A percentile compares a stretch with the other conserved stretches of the same genome.
phyloP scores from a whole-genome alignment of 768 basidiomycete species.

The Hygrophorus pudorinus region DNA sequence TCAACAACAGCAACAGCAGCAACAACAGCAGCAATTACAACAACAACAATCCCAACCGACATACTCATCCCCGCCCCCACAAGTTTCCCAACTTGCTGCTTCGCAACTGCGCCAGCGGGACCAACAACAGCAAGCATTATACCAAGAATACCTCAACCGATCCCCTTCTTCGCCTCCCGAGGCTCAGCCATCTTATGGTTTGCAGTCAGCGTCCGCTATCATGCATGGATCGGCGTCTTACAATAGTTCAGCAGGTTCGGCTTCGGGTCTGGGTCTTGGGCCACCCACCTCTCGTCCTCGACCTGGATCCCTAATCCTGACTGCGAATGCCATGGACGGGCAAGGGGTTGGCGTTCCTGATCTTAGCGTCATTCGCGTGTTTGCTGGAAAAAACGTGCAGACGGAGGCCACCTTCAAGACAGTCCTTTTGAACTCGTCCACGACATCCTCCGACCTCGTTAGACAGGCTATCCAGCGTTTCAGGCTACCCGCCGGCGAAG shows the following conservation, averaged over 20 bases:
- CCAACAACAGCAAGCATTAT: slow-evolving; percentile 79
- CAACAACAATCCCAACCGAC: slow-evolving; percentile 23
- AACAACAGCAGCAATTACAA: slow-evolving; percentile 12
- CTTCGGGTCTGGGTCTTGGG: slow-evolving; percentile 38
- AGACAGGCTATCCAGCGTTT: slow-evolving; percentile 93
- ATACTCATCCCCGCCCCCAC: slow-evolving; percentile 20
- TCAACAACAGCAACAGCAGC: slow-evolving; percentile 14
- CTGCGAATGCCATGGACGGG: slow-evolving; percentile 48
- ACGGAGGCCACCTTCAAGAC: slow-evolving; percentile 99
- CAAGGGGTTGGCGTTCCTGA: slow-evolving; percentile 61
- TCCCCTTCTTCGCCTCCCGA: slow-evolving; percentile 77
- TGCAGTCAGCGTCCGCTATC: slow-evolving; percentile 65
- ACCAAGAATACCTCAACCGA: slow-evolving; percentile 82
- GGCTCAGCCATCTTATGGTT: slow-evolving; percentile 61
- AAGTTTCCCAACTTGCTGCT: slow-evolving; percentile 49
- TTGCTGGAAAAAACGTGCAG: slow-evolving; percentile 83
- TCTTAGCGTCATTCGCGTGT: slow-evolving; percentile 91
- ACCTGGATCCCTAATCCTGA: slow-evolving; percentile 70
- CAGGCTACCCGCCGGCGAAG: slow-evolving; percentile 57
- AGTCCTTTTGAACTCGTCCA: slow-evolving; percentile 80
- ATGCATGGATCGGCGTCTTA: slow-evolving; percentile 32
- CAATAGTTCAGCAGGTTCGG: slow-evolving; percentile 29
- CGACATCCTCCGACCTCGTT: slow-evolving; percentile 76
- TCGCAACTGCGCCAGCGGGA: slow-evolving; percentile 78
- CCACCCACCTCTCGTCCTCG: slow-evolving; percentile 49